Conservation (phyloP, 768 basidiomycete species). For the Gelatoporia subvermispora region DNA sequence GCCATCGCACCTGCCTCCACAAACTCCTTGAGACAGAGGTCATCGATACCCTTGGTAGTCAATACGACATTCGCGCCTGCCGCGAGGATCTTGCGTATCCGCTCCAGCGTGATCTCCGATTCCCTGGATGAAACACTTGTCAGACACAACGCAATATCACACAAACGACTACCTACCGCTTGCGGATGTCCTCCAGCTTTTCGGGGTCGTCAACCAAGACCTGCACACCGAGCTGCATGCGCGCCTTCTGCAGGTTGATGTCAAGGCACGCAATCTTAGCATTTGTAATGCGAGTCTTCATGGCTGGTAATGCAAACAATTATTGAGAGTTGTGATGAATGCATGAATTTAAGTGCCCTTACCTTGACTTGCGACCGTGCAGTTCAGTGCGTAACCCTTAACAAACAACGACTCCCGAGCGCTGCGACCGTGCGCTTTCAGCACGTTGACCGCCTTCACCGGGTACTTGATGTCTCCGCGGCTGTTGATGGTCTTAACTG, state of each 20-base stretch:
- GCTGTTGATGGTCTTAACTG: slow-evolving; percentile 90
- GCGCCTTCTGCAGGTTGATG: slow-evolving; percentile 92
- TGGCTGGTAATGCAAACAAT: slow-evolving; percentile 58
- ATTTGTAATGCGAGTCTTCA: slow-evolving; percentile 90
- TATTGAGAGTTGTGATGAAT: too few relatives aligned
- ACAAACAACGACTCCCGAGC: slow-evolving; percentile 93
- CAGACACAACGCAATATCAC: slow-evolving; percentile 1
- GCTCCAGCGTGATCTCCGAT: slow-evolving; percentile 91
- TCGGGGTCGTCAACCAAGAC: slow-evolving; percentile 96
- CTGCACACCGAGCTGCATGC: slow-evolving; percentile 98
- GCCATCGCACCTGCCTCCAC: slow-evolving; percentile 99
- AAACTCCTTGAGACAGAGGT: slow-evolving; percentile 96
- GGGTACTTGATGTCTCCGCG: slow-evolving; percentile 98
- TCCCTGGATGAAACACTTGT: slow-evolving; percentile 48
- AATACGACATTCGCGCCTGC: slow-evolving; percentile 95
- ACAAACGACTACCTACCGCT: slow-evolving; percentile 49
- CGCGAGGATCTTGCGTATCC: slow-evolving; percentile 92
- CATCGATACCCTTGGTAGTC: slow-evolving; percentile 98
- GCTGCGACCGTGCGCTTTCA: slow-evolving; percentile 96
- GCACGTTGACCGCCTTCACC: slow-evolving; percentile 96
- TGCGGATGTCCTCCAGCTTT: slow-evolving; percentile 93
- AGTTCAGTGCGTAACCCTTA: slow-evolving; percentile 95
- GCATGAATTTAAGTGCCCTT: slow-evolving; percentile 16
- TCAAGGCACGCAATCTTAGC: slow-evolving; percentile 99
- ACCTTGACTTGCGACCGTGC: slow-evolving; percentile 99